Conservation (phyloP, 495 filamentous ascomycete species). For the Astrothelium subdiscretum region DNA sequence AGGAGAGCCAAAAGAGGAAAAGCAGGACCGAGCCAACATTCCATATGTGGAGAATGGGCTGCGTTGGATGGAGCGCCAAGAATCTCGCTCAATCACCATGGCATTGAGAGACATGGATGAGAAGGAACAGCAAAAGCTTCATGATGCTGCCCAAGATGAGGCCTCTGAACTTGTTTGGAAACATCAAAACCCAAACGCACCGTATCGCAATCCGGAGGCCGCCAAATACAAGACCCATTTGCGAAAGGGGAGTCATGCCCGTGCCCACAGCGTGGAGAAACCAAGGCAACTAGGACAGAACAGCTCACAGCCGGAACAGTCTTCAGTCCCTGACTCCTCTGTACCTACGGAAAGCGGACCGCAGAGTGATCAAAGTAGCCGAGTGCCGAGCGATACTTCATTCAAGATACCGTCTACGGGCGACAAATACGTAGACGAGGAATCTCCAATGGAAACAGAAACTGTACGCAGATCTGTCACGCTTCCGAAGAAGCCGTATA, state of each 20-base stretch:
- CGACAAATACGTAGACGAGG: not conserved
- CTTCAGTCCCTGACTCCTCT: not conserved
- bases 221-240: slow-evolving; percentile 51
- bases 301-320: not conserved
- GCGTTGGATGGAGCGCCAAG: slow-evolving; percentile 79
- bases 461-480: not conserved
- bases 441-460: not conserved
- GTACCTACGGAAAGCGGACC: not conserved
- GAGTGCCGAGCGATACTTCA: slow-evolving; percentile 19
- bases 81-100: slow-evolving; percentile 62
- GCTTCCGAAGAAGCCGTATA: slow-evolving; percentile 15
- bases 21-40: slow-evolving; percentile 37
- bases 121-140: slow-evolving; percentile 55
- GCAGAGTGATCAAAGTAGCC: slow-evolving; percentile 6
- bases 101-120: slow-evolving; percentile 73
- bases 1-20: not conserved
- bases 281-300: not conserved
- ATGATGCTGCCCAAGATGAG: slow-evolving; percentile 70
- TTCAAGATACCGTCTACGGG: slow-evolving; percentile 3
- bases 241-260: slow-evolving; percentile 49
- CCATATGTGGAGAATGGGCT: slow-evolving; percentile 70
- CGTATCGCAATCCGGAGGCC: slow-evolving; percentile 43
- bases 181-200: slow-evolving; percentile 57
- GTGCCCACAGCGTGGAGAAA: slow-evolving; percentile 45
- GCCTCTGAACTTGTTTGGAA: slow-evolving; percentile 79